phyloP scores from a whole-genome alignment of 371 early-diverging fungal species.

The Rhizopus delemar region DNA sequence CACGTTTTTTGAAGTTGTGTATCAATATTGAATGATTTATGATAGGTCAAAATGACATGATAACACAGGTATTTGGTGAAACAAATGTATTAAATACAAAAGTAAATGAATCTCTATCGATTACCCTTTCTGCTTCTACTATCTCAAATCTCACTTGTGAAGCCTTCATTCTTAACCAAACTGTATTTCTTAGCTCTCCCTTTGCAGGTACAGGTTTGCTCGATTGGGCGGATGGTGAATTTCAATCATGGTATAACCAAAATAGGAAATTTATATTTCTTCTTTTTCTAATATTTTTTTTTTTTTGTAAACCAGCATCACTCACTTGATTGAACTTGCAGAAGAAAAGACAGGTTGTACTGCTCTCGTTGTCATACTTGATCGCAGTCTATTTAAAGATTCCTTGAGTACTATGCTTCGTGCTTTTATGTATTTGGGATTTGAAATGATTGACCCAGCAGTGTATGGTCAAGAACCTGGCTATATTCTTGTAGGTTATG shows the following conservation, averaged over 20 bases:
- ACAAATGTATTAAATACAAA: conserved; percentile 18
- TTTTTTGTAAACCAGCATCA: conserved; percentile 31
- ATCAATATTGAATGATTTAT: neutral
- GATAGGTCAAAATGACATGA: conserved; percentile 30
- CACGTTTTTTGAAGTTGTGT: too few species aligned
- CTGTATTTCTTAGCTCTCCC: conserved; percentile 45
- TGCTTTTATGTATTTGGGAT: conserved; percentile 68
- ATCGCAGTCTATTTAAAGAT: conserved; percentile 24
- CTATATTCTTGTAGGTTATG: conserved; percentile 58
- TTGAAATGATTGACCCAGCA: conserved; percentile 56
- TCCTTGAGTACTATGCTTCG: conserved; percentile 37
- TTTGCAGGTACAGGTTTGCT: conserved; percentile 32
- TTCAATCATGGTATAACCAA: conserved; percentile 42
- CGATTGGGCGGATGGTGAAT: conserved; percentile 45
- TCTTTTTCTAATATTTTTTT: conserved; percentile 1
- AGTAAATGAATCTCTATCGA: conserved; percentile 36
- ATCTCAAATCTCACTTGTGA: conserved; percentile 35
- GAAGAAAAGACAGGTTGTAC: conserved; percentile 50
- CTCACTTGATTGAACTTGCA: conserved; percentile 49
- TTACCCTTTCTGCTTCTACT: conserved; percentile 24
- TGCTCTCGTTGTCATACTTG: conserved; percentile 38
- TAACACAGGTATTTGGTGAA: conserved; percentile 41
- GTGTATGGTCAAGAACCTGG: conserved; percentile 54
- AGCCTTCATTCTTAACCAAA: conserved; percentile 46
- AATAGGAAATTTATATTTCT: neutral